Base-by-base conservation (phyloP, 1,284 basidiomycete species). In the Bjerkandera adusta region DNA sequence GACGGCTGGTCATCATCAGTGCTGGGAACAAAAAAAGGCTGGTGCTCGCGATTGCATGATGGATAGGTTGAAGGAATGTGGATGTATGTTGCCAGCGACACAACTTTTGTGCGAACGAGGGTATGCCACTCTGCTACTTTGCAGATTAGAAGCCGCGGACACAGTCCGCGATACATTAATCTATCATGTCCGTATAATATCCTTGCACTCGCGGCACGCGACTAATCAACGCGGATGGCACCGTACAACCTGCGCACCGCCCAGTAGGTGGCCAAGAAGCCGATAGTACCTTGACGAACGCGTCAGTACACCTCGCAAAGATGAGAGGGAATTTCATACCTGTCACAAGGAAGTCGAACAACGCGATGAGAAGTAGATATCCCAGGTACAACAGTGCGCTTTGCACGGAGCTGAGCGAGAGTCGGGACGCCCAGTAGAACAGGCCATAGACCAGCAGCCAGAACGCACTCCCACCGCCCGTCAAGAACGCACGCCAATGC, bases 401-500 rank as follows among this genome's bases (percentile, higher is more conserved):
- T 2, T 92, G 81, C 48, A 94, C 71, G 8, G 91, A 92, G 57
- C 88, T 85, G 44, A 98, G 76, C 24, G 84, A 89, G 20, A 97
- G 76, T 20, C 92, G 79, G 2, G 89, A 88, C 8, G 77, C 80
- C 92, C 92, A 97, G 64, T 96, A 97, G 65, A 91, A 89, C 3
- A 91, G 55, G 3, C 84, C 86, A 60, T 95, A 97, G 1, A 78
- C 76, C 47, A 97, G 73, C 26, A 98, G 71, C 95, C 96, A 99
- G 65, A 97, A 84, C 0, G 94, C 89, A 50, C 88, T 91, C 16
- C 93, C 93, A 5, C 94, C 96, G 25, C 95, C 96, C n/a, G 86
- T 89, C 54, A 97, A 64, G 76, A 98, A 97, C 4, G 92, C 79
- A 34, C 93, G 81, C 95, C 96, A 98, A 54, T 99, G 95, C 95